Conservation (phyloP, 2,329 filamentous ascomycete genomes). For the Aspergillus ustus region DNA sequence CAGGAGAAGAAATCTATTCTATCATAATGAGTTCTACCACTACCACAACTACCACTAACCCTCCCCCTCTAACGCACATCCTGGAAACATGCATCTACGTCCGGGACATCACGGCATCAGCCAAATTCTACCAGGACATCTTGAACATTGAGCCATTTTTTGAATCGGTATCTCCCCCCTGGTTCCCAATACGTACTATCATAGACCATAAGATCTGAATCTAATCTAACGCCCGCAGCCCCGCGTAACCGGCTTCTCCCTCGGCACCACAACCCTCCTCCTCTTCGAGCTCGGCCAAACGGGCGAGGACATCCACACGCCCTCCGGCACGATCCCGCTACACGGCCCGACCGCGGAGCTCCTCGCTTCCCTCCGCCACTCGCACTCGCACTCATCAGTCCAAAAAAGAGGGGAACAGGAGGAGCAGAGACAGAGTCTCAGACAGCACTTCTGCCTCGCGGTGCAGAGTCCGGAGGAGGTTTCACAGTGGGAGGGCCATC, state of each 20-base stretch:
- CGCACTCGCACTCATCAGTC: neutral
- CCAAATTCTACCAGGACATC: neutral
- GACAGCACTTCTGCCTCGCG: slow-evolving; percentile 5
- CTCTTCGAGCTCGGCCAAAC: slow-evolving; percentile 5
- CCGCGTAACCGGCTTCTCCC: neutral
- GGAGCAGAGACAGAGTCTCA: neutral
- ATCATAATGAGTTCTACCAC: neutral
- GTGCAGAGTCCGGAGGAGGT: slow-evolving; percentile 1
- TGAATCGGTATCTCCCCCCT: neutral
- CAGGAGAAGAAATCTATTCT: neutral
- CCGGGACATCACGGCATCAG: neutral
- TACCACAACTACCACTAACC: neutral
- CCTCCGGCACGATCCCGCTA: neutral
- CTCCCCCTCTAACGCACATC: slow-evolving; percentile 1
- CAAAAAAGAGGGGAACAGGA: neutral
- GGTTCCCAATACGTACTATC: neutral
- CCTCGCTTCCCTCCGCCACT: neutral
- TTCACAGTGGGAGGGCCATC: neutral
- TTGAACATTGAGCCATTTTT: neutral
- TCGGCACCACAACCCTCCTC: neutral
- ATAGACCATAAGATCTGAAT: neutral
- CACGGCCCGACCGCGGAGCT: neutral
- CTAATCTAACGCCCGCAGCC: neutral
- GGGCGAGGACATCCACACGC: neutral
- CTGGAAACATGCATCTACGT: slow-evolving; percentile 9